phyloP scores from a whole-genome alignment of 495 filamentous ascomycete species.

The Hypoxylon fragiforme region DNA sequence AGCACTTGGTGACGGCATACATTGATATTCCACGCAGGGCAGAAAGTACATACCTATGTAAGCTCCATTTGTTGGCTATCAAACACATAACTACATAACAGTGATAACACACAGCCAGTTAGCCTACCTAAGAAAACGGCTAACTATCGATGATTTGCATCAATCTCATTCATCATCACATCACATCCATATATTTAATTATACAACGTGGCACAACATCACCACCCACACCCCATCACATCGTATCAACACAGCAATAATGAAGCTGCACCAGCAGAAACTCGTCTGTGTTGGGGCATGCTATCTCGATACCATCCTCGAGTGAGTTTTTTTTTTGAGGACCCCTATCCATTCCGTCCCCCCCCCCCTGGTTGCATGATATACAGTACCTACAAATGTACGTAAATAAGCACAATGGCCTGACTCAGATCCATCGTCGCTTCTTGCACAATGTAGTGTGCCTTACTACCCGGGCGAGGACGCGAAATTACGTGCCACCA shows the following conservation, averaged over 20 bases:
- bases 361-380: conserved; percentile 17
- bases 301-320: conserved; percentile 70
- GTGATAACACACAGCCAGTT: too few species aligned
- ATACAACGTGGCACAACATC: conserved; percentile 32
- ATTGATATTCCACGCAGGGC: conserved; percentile 11
- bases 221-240: too few species aligned
- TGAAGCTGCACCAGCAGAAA: too few species aligned
- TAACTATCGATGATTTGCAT: conserved; percentile 21
- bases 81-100: too few species aligned
- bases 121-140: too few species aligned
- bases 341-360: neutral
- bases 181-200: too few species aligned
- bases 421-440: conserved; percentile 28
- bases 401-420: too few species aligned
- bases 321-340: conserved; percentile 46
- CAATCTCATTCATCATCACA: too few species aligned
- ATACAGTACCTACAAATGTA: too few species aligned
- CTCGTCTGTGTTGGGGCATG: conserved; percentile 67
- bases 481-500: conserved; percentile 68
- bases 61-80: too few species aligned
- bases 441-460: conserved; percentile 51
- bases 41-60: conserved; percentile 5
- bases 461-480: conserved; percentile 69
- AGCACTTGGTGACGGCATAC: conserved; percentile 10
- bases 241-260: too few species aligned